Percentiles rank a stretch among this genome's conserved stretches.
These are phyloP conservation scores for Cryptosporidium meleagridis DNA, from an alignment of 169 alveolate species.

Conservation along the genomic window DNA sequence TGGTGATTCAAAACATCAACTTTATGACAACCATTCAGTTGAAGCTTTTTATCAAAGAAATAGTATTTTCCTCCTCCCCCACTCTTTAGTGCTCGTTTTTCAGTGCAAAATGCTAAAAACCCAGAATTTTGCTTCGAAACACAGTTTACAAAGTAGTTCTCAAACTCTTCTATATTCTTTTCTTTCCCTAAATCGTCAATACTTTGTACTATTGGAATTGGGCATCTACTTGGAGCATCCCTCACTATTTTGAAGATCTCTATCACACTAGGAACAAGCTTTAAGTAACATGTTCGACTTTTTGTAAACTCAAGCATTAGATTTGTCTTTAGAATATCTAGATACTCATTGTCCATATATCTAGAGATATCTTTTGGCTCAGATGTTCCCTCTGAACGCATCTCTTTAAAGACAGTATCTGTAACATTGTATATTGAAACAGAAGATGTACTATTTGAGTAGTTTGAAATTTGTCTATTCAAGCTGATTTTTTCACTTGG, in stretches of 20 bases:
- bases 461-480: not conserved
- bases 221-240: conserved; percentile 67
- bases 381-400: conserved; percentile 31
- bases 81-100: conserved; percentile 67
- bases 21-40: conserved; percentile 70
- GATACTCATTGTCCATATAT: conserved; percentile 60
- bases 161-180: conserved; percentile 52
- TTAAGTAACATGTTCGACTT: conserved; percentile 67
- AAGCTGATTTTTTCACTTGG: not conserved
- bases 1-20: conserved; percentile 72
- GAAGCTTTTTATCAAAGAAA: conserved; percentile 60
- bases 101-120: conserved; percentile 70
- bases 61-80: conserved; percentile 75
- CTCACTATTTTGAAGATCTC: conserved; percentile 61
- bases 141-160: conserved; percentile 60
- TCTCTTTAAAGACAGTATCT: conserved; percentile 42
- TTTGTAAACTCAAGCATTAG: conserved; percentile 71
- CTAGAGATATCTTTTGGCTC: conserved; percentile 52
- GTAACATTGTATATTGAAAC: conserved; percentile 20
- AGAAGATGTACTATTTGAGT: not conserved
- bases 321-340: conserved; percentile 61
- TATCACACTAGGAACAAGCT: conserved; percentile 72
- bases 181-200: conserved; percentile 71
- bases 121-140: conserved; percentile 63
- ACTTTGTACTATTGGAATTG: conserved; percentile 67